Conservation (phyloP, 2,329 filamentous ascomycete genomes). For the Leptodontidium sp. region DNA sequence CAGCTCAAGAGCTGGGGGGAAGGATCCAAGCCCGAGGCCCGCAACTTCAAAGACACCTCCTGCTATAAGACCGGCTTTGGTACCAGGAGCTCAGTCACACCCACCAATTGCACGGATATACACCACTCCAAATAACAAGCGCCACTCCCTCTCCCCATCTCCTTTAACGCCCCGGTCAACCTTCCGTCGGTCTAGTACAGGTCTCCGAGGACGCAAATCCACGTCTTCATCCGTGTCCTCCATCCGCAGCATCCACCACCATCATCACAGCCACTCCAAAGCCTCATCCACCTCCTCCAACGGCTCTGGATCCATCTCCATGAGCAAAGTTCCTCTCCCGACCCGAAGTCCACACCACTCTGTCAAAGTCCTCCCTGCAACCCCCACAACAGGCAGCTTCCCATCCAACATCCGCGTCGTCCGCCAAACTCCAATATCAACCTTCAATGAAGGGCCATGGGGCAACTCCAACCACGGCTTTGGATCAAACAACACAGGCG, state of each 20-base stretch:
- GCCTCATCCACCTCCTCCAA: conserved; percentile 91
- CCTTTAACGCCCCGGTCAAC: conserved; percentile 89
- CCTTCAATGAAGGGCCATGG: conserved; percentile 66
- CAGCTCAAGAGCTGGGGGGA: conserved; percentile 53
- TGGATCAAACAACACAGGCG: conserved; percentile 66
- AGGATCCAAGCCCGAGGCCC: conserved; percentile 65
- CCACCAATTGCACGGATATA: conserved; percentile 48
- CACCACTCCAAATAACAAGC: conserved; percentile 62
- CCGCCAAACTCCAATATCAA: conserved; percentile 61
- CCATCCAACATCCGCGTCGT: conserved; percentile 88
- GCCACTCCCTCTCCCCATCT: conserved; percentile 84
- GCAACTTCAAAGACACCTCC: conserved; percentile 59
- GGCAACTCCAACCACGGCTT: conserved; percentile 58
- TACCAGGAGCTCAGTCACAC: conserved; percentile 45
- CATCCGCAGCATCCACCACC: conserved; percentile 88
- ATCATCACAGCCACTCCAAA: conserved; percentile 89
- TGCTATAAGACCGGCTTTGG: conserved; percentile 48
- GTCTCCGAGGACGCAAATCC: conserved; percentile 89
- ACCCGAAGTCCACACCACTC: conserved; percentile 84
- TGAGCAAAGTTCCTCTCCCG: conserved; percentile 72
- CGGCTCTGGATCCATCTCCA: conserved; percentile 70
- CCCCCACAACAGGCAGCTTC: conserved; percentile 77
- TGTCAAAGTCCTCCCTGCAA: conserved; percentile 93
- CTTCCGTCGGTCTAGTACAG: conserved; percentile 82
- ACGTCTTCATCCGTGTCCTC: conserved; percentile 96